phyloP scores from a whole-genome alignment of 495 filamentous ascomycete species.

The Tuber umbilicatum region DNA sequence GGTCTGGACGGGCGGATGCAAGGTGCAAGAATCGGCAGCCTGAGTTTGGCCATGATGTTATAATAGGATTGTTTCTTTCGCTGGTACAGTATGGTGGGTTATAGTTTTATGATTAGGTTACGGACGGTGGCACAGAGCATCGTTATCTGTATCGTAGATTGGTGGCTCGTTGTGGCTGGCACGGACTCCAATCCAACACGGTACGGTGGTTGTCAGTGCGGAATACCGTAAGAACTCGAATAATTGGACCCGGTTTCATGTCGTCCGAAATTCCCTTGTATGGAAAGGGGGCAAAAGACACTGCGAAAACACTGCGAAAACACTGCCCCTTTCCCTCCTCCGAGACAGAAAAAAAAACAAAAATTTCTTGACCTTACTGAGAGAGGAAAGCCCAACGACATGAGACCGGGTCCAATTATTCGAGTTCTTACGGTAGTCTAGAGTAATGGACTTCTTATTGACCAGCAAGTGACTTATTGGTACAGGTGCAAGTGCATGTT shows the following conservation, averaged over 20 bases:
- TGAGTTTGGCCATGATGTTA: neutral
- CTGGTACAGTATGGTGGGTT: neutral
- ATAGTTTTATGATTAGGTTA: neutral
- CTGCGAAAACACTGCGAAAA: too few relatives aligned
- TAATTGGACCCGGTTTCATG: too few relatives aligned
- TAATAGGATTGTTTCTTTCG: neutral
- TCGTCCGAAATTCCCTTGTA: too few relatives aligned
- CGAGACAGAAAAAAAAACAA: too few relatives aligned
- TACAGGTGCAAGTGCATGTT: neutral
- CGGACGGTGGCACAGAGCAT: neutral
- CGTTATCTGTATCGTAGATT: neutral
- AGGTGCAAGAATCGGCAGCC: neutral
- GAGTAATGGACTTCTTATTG: neutral
- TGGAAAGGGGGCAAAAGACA: too few relatives aligned
- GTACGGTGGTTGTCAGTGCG: neutral
- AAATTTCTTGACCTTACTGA: too few relatives aligned
- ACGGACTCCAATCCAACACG: neutral
- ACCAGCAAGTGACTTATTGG: neutral
- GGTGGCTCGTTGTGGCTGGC: too few relatives aligned
- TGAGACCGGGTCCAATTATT: too few relatives aligned
- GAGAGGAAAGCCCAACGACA: too few relatives aligned
- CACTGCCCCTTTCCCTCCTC: too few relatives aligned
- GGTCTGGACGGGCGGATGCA: neutral
- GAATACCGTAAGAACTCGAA: too few relatives aligned
- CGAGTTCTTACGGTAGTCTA: too few relatives aligned